Conservation (phyloP, 257 asterid species). For the Fraxinus quadrangulata region DNA sequence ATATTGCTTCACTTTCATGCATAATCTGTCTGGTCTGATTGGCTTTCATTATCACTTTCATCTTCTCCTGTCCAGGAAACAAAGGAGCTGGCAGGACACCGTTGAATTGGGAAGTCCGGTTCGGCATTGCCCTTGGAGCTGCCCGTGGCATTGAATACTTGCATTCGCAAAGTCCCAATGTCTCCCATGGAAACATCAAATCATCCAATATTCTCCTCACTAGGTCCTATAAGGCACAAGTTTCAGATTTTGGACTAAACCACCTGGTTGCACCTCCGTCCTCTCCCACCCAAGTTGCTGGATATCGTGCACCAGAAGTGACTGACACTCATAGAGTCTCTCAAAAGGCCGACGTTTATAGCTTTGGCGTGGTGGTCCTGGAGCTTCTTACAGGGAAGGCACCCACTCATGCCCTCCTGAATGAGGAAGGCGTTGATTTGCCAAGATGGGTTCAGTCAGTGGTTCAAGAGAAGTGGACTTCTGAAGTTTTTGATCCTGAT, state of each 20-base stretch:
- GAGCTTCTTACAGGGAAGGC: constrained; percentile 55
- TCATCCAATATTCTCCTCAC: constrained; percentile 51
- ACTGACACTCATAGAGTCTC: constrained; percentile 41
- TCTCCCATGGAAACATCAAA: constrained; percentile 48
- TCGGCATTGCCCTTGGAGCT: constrained; percentile 46
- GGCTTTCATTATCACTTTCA: background rate
- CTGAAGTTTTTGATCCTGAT: constrained; percentile 45
- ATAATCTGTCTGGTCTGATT: background rate
- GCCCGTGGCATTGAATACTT: constrained; percentile 47
- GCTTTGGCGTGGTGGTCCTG: constrained; percentile 48
- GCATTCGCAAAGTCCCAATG: constrained; percentile 39
- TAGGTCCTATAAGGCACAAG: constrained; percentile 35
- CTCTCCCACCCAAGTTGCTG: constrained; percentile 39
- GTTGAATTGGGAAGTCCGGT: constrained; percentile 43
- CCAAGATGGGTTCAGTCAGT: constrained; percentile 55
- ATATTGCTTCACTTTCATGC: background rate
- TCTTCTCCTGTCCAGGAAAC: constrained; percentile 31
- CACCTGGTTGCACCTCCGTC: constrained; percentile 46
- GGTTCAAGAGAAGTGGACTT: constrained; percentile 45
- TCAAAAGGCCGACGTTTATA: constrained; percentile 51
- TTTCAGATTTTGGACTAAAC: constrained; percentile 49
- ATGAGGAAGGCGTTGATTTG: constrained; percentile 51
- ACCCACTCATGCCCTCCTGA: constrained; percentile 43
- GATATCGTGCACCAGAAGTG: constrained; percentile 56
- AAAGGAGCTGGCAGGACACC: constrained; percentile 43